A percentile compares a stretch with the other conserved stretches of the same genome.
These are phyloP conservation scores for Tuber calosporum DNA, from an alignment of 495 filamentous ascomycete genomes.

Conservation along the genomic window DNA sequence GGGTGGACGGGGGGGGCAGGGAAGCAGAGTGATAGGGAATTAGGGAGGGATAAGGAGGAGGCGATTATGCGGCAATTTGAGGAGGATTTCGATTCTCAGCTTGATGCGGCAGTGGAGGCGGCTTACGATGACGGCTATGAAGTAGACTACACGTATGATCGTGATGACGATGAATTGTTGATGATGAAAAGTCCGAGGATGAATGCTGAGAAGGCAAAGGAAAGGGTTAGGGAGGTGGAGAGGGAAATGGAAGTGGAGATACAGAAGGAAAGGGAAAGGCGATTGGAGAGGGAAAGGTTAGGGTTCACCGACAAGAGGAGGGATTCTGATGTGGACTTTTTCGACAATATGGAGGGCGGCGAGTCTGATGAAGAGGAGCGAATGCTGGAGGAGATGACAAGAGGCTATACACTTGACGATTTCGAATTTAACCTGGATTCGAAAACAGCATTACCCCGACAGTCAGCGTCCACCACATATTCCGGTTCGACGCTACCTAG, in stretches of 20 bases:
- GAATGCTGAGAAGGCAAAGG: slow-evolving; percentile 70
- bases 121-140: slow-evolving; percentile 89
- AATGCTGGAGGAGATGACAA: slow-evolving; percentile 85
- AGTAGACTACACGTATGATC: slow-evolving; percentile 50
- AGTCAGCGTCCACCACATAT: slow-evolving; percentile 61
- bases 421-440: slow-evolving; percentile 70
- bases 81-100: slow-evolving; percentile 87
- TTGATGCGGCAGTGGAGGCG: slow-evolving; percentile 93
- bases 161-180: slow-evolving; percentile 45
- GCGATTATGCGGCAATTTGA: slow-evolving; percentile 52
- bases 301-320: slow-evolving; percentile 24
- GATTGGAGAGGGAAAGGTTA: slow-evolving; percentile 43
- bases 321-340: slow-evolving; percentile 39
- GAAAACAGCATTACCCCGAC: slow-evolving; percentile 71
- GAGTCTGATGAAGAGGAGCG: slow-evolving; percentile 80
- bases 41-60: slow-evolving; percentile 24
- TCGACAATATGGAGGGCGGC: slow-evolving; percentile 40
- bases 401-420: slow-evolving; percentile 77
- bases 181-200: slow-evolving; percentile 54
- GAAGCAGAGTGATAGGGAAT: slow-evolving; percentile 30
- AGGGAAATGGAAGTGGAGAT: slow-evolving; percentile 63
- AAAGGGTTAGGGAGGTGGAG: slow-evolving; percentile 70
- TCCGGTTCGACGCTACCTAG: slow-evolving; percentile 70
- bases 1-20: slow-evolving; percentile 33
- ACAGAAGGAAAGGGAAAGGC: slow-evolving; percentile 48